Evolutionary conservation across 2,329 filamentous ascomycete species (phyloP).

Genomic region (Colletotrichum theobromicola): DNA sequence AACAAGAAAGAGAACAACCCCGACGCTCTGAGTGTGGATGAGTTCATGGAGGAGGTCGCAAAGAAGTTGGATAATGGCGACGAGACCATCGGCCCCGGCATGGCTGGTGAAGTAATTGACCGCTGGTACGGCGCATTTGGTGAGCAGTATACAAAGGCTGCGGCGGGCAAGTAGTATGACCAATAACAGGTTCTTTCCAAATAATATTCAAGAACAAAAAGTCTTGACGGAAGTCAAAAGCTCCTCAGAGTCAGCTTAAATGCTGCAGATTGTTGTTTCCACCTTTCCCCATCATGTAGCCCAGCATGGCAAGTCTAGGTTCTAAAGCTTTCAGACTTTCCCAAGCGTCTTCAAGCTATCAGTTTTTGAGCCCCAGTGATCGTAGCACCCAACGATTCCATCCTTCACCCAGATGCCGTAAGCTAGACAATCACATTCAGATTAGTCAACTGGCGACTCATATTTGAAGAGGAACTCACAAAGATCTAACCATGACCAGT

Average conservation of each 20-base stretch:
- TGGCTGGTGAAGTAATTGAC: conserved; percentile 26
- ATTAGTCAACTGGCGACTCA: neutral
- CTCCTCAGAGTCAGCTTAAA: fast-evolving
- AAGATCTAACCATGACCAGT: neutral
- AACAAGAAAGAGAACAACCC: conserved; percentile 63
- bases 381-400: neutral
- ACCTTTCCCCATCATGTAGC: fast-evolving
- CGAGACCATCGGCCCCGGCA: conserved; percentile 54
- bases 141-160: conserved; percentile 3
- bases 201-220: fast-evolving
- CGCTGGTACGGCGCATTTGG: conserved; percentile 49
- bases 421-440: neutral
- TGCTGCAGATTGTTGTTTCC: neutral
- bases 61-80: conserved; percentile 50
- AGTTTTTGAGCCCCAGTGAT: neutral
- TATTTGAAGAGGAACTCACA: neutral
- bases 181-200: neutral
- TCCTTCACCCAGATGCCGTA: neutral
- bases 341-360: neutral
- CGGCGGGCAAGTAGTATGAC: neutral
- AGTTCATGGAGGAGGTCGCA: conserved; percentile 57
- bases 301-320: fast-evolving
- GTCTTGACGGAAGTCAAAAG: neutral
- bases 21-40: conserved; percentile 47
- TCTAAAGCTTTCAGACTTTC: neutral